Conservation (phyloP, 2,329 filamentous ascomycete genomes). For the Botrytis cinerea region DNA sequence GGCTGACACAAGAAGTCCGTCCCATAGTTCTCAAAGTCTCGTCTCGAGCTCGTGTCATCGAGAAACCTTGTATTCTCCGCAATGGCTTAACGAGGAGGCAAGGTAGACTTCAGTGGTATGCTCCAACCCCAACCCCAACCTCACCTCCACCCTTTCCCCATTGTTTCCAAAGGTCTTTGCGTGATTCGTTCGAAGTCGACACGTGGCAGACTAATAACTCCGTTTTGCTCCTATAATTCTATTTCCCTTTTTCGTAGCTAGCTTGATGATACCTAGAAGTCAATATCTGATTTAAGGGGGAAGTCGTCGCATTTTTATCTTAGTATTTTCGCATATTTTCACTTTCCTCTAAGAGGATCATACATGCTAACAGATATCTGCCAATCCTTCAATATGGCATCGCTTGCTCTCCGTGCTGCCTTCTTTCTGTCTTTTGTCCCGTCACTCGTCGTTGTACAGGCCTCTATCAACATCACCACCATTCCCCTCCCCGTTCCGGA, state of each 20-base stretch:
- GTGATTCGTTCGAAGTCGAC: not conserved
- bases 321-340: not conserved
- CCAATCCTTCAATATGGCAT: not conserved
- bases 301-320: not conserved
- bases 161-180: not conserved
- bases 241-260: not conserved
- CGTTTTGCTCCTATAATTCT: not conserved
- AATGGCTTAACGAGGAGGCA: not conserved
- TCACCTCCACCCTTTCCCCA: not conserved
- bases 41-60: not conserved
- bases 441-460: not conserved
- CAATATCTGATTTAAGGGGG: not conserved
- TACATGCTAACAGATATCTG: not conserved
- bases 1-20: not conserved
- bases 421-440: not conserved
- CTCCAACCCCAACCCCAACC: too few relatives aligned
- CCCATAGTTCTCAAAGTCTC: not conserved
- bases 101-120: not conserved
- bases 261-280: not conserved
- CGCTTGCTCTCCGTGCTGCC: not conserved
- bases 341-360: not conserved
- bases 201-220: not conserved
- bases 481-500: not conserved
- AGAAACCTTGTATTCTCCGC: not conserved
- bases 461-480: not conserved